Evolutionary conservation across 202 grass and related monocot species (phyloP).

Genomic region (Carex arenaria): DNA sequence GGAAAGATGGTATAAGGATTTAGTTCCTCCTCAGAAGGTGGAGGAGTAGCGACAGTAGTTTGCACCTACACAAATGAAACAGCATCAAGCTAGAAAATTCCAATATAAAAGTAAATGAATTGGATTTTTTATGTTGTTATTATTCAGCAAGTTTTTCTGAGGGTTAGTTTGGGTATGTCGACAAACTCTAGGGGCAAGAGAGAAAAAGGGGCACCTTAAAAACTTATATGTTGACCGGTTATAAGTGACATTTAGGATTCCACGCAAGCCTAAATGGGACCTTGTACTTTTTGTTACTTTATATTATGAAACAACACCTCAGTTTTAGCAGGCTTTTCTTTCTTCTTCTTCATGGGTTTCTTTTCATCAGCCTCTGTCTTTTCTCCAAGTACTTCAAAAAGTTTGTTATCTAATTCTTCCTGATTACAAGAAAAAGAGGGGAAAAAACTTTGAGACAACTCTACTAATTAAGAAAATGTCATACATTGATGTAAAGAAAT

Average conservation of each 20-base stretch:
- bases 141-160: background rate
- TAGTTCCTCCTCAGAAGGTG: conserved; percentile 33
- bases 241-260: background rate
- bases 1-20: conserved; percentile 52
- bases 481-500: background rate
- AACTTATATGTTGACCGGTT: background rate
- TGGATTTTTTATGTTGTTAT: background rate
- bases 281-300: background rate
- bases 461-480: background rate
- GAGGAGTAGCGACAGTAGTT: conserved; percentile 13
- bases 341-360: conserved; percentile 49
- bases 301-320: conserved; percentile 21
- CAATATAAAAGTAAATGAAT: conserved; percentile 10
- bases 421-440: conserved; percentile 11
- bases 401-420: conserved; percentile 43
- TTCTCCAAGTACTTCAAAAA: conserved; percentile 39
- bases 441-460: background rate
- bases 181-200: background rate
- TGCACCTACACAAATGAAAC: conserved; percentile 26
- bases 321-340: conserved; percentile 43
- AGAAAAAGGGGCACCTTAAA: background rate
- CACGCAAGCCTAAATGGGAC: background rate
- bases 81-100: background rate
- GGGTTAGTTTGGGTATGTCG: background rate
- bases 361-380: conserved; percentile 47